Evolutionary conservation across 768 basidiomycete genomes (phyloP).

Genomic region (Phylloporus rhodoxanthus): DNA sequence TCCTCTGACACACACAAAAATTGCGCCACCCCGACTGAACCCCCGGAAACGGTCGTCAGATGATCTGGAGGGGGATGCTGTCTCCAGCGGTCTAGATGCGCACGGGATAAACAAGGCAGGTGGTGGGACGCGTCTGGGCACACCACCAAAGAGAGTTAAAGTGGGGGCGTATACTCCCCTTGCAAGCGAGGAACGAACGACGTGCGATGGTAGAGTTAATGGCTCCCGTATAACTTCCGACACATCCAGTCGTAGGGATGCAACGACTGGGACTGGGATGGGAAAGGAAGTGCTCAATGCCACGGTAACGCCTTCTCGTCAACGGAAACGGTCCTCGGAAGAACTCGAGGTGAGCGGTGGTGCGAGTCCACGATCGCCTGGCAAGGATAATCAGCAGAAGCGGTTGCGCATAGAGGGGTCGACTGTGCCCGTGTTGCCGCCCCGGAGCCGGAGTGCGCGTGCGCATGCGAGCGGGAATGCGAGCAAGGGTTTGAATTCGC

Average conservation of each 20-base stretch:
- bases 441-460: conserved; percentile 1
- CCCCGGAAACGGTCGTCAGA: conserved; percentile 35
- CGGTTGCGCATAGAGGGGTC: conserved; percentile 25
- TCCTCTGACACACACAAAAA: conserved; percentile 7
- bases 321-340: conserved; percentile 47
- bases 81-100: neutral
- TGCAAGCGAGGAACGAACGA: conserved; percentile 7
- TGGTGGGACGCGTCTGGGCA: conserved; percentile 18
- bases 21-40: conserved; percentile 9
- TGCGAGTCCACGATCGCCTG: conserved; percentile 6
- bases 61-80: conserved; percentile 31
- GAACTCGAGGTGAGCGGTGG: conserved; percentile 34
- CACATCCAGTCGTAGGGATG: neutral
- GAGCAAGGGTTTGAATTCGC: neutral
- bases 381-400: conserved; percentile 22
- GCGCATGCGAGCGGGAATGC: neutral
- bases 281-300: conserved; percentile 3
- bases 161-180: conserved; percentile 9
- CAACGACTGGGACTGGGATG: neutral
- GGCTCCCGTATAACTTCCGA: neutral
- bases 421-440: neutral
- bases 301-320: conserved; percentile 15
- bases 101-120: neutral
- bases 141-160: conserved; percentile 40
- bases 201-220: neutral